Percentiles rank a stretch among this genome's conserved stretches.
phyloP scores from a whole-genome alignment of 192 early-diverging fungal species.

The Dissophora globulifera region DNA sequence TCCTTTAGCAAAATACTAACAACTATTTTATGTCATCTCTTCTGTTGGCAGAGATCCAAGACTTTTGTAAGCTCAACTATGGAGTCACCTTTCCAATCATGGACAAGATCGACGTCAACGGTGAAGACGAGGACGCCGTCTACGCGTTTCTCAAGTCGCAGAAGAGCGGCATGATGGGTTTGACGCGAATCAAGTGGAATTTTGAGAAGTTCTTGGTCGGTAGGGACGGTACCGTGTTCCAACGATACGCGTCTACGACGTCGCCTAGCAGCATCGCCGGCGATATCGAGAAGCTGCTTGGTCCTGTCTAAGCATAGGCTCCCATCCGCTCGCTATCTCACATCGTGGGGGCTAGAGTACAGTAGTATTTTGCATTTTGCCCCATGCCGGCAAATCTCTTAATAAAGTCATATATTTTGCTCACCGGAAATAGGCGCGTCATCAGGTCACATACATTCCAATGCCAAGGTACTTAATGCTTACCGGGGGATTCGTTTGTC shows the following conservation, averaged over 20 bases:
- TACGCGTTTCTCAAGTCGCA: conserved; percentile 69
- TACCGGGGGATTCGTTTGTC: no score
- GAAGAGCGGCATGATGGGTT: conserved; percentile 59
- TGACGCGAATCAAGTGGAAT: conserved; percentile 82
- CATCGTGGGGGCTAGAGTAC: no score
- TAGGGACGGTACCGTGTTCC: conserved; percentile 62
- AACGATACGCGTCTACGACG: conserved; percentile 72
- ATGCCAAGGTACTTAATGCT: no score
- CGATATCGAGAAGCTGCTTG: conserved; percentile 67
- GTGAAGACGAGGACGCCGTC: conserved; percentile 68
- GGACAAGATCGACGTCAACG: conserved; percentile 89
- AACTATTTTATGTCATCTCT: no score
- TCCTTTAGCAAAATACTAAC: no score
- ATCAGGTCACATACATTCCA: no score
- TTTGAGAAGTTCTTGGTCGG: conserved; percentile 87
- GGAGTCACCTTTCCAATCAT: conserved; percentile 90
- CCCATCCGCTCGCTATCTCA: no score
- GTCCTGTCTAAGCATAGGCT: background rate
- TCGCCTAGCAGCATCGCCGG: conserved; percentile 67
- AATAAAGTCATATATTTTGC: no score
- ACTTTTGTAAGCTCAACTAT: conserved; percentile 76
- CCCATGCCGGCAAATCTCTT: no score
- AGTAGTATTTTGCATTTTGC: no score
- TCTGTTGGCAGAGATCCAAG: conserved; percentile 62
- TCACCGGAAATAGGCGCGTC: no score